phyloP scores from a whole-genome alignment of 352 stramenopile species.

The Globisporangium cylindrosporum region DNA sequence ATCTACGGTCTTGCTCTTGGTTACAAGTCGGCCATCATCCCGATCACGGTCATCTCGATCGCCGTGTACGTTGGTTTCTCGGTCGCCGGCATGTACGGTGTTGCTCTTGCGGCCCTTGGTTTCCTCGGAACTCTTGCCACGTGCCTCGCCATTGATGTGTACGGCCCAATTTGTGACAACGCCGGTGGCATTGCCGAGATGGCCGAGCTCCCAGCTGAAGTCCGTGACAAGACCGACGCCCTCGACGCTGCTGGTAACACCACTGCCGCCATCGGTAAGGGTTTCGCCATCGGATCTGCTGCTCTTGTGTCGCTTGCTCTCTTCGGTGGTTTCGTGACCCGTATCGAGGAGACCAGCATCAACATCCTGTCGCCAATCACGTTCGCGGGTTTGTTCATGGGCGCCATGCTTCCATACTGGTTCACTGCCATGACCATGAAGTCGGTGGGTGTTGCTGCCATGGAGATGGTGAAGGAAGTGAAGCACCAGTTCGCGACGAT shows the following conservation, averaged over 20 bases:
- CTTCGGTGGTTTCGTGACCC: constrained; percentile 98
- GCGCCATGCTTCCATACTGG: constrained; percentile 99
- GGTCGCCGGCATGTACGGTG: constrained; percentile 97
- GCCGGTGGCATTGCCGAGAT: constrained; percentile 99
- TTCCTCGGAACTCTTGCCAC: constrained; percentile 99
- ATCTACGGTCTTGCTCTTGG: constrained; percentile 99
- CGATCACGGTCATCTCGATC: constrained; percentile 97
- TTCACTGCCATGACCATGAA: constrained; percentile 99
- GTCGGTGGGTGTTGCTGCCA: constrained; percentile 96
- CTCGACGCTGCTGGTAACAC: constrained; percentile 99
- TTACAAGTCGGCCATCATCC: constrained; percentile 99
- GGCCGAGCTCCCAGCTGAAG: constrained; percentile 94
- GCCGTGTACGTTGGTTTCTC: constrained; percentile 98
- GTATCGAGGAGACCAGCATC: constrained; percentile 93
- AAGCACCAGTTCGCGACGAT: constrained; percentile 99
- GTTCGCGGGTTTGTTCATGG: constrained; percentile 98
- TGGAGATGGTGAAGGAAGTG: constrained; percentile 99
- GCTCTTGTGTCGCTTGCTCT: constrained; percentile 98
- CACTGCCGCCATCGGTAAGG: constrained; percentile 99
- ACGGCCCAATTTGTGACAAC: constrained; percentile 99
- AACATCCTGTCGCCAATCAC: constrained; percentile 98
- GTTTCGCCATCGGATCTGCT: constrained; percentile 99
- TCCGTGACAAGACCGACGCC: constrained; percentile 99
- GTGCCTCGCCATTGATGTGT: constrained; percentile 99
- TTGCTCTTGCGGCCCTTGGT: constrained; percentile 95